Base-by-base conservation (phyloP, 805 yeast genomes). In the Candida ipomoeae region DNA sequence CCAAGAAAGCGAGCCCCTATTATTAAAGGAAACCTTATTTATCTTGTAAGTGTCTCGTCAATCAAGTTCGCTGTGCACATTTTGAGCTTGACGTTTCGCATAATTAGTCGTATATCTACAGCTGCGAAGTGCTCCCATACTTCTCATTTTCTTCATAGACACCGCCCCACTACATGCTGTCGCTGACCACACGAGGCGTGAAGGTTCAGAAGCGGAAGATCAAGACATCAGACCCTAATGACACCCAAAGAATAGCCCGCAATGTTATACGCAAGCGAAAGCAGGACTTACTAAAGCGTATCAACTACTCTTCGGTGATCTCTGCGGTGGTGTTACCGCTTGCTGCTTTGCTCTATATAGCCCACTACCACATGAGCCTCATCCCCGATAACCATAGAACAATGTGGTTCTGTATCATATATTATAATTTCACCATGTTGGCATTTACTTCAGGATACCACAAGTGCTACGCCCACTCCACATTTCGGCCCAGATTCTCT, bases 381-480 rank as follows among this genome's bases (percentile, higher is more conserved):
- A 36, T 70, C 6, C 74, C 76, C 1, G 40, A 36, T 4, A 65
- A 66, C 47, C n/a, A 47, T 5, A n/a, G 47, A 13, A 70, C 75
- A 2, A 51, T 71, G 15, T 59, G 63, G 54, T 68, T 72, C 46
- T 52, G 66, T 11, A 54, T 63, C 26, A 38, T 62, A 17, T 73
- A 73, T 55, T 71, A 64, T 57, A 61, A 69, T 56, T 41, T 69
- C 50, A 68, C 76, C 15, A 50, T 73, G 50, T 55, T 73, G 39
- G 68, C 75, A n/a, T 73, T 73, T 57, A 68, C 75, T 4, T 53
- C 66, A 8, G 78, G 77, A 2, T 73, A 73, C 57, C 78, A 73
- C 61, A 71, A 70, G 55, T 70, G 63, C 60, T 73, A 69, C 49
- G 64, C 76, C 8, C 78, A 73, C 50, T 69, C 66, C 43, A 62